Conservation (phyloP, 2,329 filamentous ascomycete genomes). For the Aspergillus caelatus region DNA sequence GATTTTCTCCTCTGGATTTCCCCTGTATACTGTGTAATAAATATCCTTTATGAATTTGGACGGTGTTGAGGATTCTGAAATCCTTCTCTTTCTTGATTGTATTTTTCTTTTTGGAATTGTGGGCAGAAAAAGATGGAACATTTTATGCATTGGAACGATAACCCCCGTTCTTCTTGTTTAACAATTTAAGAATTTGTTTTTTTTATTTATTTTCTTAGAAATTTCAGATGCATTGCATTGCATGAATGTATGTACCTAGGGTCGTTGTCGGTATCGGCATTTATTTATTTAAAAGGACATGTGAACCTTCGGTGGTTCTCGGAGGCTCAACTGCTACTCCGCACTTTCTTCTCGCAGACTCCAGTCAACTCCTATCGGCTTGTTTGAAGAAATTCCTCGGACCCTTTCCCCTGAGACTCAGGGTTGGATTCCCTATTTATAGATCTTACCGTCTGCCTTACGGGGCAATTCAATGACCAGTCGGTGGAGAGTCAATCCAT, state of each 20-base stretch:
- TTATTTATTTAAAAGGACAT: neutral
- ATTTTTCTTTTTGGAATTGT: neutral
- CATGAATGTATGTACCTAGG: neutral
- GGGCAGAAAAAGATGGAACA: neutral
- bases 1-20: neutral
- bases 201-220: neutral
- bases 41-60: neutral
- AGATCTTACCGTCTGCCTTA: slow-evolving; percentile 1
- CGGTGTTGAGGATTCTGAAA: neutral
- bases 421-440: neutral
- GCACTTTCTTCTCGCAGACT: neutral
- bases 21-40: neutral
- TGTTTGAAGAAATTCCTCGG: neutral
- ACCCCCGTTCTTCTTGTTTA: neutral
- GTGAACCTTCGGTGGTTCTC: neutral
- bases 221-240: neutral
- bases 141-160: neutral
- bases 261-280: neutral
- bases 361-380: too few relatives aligned
- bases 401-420: neutral
- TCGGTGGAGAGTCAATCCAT: neutral
- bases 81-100: too few relatives aligned
- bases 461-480: neutral
- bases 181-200: neutral
- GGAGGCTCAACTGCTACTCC: neutral